These are phyloP conservation scores for Nemania serpens DNA, from an alignment of 2,329 filamentous ascomycete genomes.

Conservation along the genomic window DNA sequence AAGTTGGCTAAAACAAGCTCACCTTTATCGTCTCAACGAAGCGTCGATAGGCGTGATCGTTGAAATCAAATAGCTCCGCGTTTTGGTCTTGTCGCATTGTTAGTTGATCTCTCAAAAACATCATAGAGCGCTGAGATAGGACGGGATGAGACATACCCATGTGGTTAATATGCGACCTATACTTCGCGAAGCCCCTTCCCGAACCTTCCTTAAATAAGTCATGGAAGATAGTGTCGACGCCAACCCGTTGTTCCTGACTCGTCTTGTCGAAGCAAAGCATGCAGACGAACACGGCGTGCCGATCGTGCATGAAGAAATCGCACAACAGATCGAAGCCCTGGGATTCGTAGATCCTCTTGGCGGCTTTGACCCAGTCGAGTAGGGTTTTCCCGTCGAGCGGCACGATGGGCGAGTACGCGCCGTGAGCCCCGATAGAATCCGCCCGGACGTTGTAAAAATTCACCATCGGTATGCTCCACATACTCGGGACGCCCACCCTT, in stretches of 20 bases:
- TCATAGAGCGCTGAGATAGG: background rate
- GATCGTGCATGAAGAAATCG: slow-evolving; percentile 55
- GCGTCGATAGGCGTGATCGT: slow-evolving; percentile 45
- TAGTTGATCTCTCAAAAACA: background rate
- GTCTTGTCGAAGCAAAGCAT: slow-evolving; percentile 55
- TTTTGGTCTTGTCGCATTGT: slow-evolving; percentile 39
- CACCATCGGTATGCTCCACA: slow-evolving; percentile 46
- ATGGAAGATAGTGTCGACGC: slow-evolving; percentile 44
- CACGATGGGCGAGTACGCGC: slow-evolving; percentile 46
- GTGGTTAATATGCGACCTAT: slow-evolving; percentile 46
- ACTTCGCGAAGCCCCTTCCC: slow-evolving; percentile 45
- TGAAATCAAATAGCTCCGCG: slow-evolving; percentile 46
- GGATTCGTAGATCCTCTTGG: slow-evolving; percentile 48
- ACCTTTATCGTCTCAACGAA: slow-evolving; percentile 48
- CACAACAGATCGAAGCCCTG: slow-evolving; percentile 50
- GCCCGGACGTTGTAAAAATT: slow-evolving; percentile 42
- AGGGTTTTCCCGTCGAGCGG: slow-evolving; percentile 46
- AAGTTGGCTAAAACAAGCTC: slow-evolving; percentile 9
- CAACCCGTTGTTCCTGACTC: slow-evolving; percentile 43
- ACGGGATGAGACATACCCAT: slow-evolving; percentile 42
- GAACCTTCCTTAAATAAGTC: slow-evolving; percentile 43
- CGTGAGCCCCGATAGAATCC: slow-evolving; percentile 42
- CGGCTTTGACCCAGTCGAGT: slow-evolving; percentile 48
- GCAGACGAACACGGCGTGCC: slow-evolving; percentile 52
- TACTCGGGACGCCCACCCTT: slow-evolving; percentile 44